Base-by-base conservation (phyloP, 2,329 filamentous ascomycete genomes). In the Fusarium nelsonii region DNA sequence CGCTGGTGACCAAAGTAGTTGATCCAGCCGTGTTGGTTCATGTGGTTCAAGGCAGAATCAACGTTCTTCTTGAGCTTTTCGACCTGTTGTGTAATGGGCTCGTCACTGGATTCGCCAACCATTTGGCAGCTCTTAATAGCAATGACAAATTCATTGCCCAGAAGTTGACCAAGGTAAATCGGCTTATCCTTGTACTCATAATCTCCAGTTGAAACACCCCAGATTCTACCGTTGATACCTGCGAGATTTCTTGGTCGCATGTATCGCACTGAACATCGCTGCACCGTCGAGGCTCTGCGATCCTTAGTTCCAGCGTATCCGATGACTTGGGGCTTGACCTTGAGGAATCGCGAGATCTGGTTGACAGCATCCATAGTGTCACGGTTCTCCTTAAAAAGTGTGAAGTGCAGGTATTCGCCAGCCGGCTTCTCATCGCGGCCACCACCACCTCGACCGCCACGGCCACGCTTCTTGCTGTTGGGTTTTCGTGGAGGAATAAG, bases 1-100 rank as follows among this genome's bases (percentile, higher is more conserved):
- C 96, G 90, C 81, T 99, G 96, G n/a, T 98, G 88, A 10, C 96
- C 96, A 76, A 94, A 99, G 82, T 98, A 99, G 81, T 99, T 99
- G 80, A 99, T 90, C 83, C 97, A 99, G 4, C 96, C 96, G 44
- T 90, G 86, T 43, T 88, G 81, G 56, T 86, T 84, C 70, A 98
- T 88, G 67, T 90, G 88, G 41, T 86, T 82, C 51, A 97, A 82
- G 1, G 92, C 85, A 15, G 84, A 78, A 58, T 84, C 83, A 11
- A 89, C 83, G 37, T 85, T 77, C 28, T 69, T 56, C 55, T 70
- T 74, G 44, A 82, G 68, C 34, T 72, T 69, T 16, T 76, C 71
- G 10, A 80, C 70, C 33, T 74, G 75, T 28, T 79, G 75, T 7
- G 68, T 39, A 8, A 77, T 58, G 1, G 75, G 40, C 26, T 72